Percentiles rank a stretch among this genome's conserved stretches.
phyloP scores from a whole-genome alignment of 176 grass and related monocot species.

The Neostapfia colusana region DNA sequence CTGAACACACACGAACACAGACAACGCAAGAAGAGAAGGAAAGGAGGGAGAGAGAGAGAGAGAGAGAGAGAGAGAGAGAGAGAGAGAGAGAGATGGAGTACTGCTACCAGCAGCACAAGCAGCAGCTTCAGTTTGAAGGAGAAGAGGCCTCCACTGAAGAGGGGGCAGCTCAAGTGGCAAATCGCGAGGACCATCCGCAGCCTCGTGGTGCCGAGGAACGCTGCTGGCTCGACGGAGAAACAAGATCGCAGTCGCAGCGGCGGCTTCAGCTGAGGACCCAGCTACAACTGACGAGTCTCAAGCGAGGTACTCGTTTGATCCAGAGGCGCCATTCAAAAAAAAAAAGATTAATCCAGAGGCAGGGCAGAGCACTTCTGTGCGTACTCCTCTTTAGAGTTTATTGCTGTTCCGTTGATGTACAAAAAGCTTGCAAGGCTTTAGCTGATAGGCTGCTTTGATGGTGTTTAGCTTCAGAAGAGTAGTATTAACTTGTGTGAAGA shows the following conservation, averaged over 20 bases:
- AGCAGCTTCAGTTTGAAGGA: constrained; percentile 21
- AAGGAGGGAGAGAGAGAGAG: not conserved
- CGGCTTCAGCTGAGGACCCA: constrained; percentile 24
- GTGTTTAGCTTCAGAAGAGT: not conserved
- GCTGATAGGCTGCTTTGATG: not conserved
- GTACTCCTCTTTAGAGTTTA: not conserved
- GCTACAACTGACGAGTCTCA: constrained; percentile 30
- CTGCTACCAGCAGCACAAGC: constrained; percentile 21
- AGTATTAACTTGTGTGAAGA: not conserved
- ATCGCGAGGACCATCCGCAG: constrained; percentile 40
- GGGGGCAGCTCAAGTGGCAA: constrained; percentile 41
- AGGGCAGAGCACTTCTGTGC: not conserved
- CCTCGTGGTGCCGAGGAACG: constrained; percentile 34
- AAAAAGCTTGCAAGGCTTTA: not conserved
- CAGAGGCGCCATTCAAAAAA: not conserved
- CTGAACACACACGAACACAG: not conserved
- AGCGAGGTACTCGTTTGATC: not conserved
- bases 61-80: not conserved
- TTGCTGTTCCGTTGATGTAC: not conserved
- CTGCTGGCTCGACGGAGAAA: not conserved
- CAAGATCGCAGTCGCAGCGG: not conserved
- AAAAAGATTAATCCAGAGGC: not conserved
- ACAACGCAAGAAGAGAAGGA: not conserved
- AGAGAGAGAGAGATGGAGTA: constrained; percentile 27
- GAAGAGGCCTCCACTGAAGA: constrained; percentile 51